phyloP scores from a whole-genome alignment of 495 filamentous ascomycete genomes.

The Rusavskia elegans region DNA sequence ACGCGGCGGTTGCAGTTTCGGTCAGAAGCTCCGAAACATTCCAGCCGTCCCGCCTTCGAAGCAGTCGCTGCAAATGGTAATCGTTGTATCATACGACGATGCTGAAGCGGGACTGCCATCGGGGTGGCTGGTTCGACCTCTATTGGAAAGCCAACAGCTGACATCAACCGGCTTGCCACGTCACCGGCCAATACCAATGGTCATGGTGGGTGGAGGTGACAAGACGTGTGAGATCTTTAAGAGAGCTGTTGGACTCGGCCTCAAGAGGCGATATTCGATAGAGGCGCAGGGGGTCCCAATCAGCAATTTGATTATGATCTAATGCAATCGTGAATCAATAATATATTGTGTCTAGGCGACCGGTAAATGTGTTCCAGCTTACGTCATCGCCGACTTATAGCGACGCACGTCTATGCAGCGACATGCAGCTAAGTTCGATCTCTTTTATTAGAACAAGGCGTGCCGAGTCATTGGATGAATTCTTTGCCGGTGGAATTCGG shows the following conservation, averaged over 20 bases:
- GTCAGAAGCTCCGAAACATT: slow-evolving; percentile 67
- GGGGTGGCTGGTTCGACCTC: slow-evolving; percentile 41
- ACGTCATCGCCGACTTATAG: too few species aligned
- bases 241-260: slow-evolving; percentile 44
- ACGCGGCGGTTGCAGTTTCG: slow-evolving; percentile 75
- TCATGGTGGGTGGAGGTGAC: slow-evolving; percentile 70
- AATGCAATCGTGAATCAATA: neutral
- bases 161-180: slow-evolving; percentile 57
- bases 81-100: slow-evolving; percentile 61
- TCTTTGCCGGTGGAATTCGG: too few species aligned
- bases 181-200: slow-evolving; percentile 61
- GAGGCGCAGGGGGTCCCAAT: slow-evolving; percentile 68
- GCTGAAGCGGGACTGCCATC: slow-evolving; percentile 7
- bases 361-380: too few species aligned
- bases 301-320: slow-evolving; percentile 62
- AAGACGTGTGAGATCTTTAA: slow-evolving; percentile 46
- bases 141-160: slow-evolving; percentile 60
- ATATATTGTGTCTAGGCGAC: too few species aligned
- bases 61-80: slow-evolving; percentile 54
- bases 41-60: slow-evolving; percentile 52
- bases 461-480: too few species aligned
- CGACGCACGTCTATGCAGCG: too few species aligned
- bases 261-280: slow-evolving; percentile 65
- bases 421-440: too few species aligned
- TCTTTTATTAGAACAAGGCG: too few species aligned